Evolutionary conservation across 495 filamentous ascomycete genomes (phyloP).

Genomic region (Aspergillus bridgeri): DNA sequence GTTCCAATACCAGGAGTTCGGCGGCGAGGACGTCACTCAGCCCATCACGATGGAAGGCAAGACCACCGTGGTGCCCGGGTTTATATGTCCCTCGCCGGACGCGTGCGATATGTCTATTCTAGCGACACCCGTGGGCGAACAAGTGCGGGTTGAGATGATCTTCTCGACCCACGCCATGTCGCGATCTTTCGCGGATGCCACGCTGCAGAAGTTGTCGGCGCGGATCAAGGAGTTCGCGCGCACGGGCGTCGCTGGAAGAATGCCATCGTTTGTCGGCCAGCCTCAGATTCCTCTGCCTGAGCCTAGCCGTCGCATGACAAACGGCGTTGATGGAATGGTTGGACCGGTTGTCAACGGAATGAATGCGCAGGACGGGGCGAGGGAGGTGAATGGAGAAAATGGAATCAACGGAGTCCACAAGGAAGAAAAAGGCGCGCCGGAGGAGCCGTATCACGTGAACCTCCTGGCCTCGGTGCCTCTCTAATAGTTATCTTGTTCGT

Average conservation of each 20-base stretch:
- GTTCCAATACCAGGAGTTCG: constrained; percentile 34
- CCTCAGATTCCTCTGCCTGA: background rate
- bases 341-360: background rate
- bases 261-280: background rate
- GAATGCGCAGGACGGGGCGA: background rate
- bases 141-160: constrained; percentile 17
- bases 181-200: constrained; percentile 5
- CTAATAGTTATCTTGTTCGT: background rate
- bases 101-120: constrained; percentile 14
- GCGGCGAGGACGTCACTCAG: constrained; percentile 11
- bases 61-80: constrained; percentile 11
- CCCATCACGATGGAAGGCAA: constrained; percentile 11
- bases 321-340: background rate
- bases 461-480: background rate
- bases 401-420: background rate
- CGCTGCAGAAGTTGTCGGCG: constrained; percentile 4
- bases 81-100: constrained; percentile 14
- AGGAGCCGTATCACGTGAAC: background rate
- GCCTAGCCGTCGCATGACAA: background rate
- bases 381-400: background rate
- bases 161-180: constrained; percentile 13
- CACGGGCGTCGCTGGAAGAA: background rate
- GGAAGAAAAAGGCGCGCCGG: background rate
- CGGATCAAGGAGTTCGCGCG: constrained; percentile 13
- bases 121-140: constrained; percentile 7